Conservation (phyloP, 768 basidiomycete genomes). For the Trametes cingulata region DNA sequence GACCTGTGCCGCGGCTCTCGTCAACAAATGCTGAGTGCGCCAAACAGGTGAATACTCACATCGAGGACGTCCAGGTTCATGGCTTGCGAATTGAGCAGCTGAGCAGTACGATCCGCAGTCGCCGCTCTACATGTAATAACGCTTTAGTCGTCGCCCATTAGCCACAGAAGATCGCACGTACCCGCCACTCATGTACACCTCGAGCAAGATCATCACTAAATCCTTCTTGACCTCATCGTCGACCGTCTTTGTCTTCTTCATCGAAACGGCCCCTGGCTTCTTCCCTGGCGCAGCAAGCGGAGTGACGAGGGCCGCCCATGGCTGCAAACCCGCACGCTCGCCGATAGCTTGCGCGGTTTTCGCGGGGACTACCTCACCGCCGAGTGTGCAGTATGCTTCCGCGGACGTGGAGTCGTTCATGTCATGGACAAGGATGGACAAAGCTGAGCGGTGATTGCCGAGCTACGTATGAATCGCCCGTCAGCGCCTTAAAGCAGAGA, state of each 20-base stretch:
- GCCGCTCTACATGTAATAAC: conserved; percentile 41
- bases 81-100: conserved; percentile 78
- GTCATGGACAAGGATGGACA: conserved; percentile 66
- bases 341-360: conserved; percentile 55
- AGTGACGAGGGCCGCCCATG: conserved; percentile 54
- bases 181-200: conserved; percentile 83
- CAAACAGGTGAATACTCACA: conserved; percentile 44
- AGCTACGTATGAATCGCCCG: conserved; percentile 36
- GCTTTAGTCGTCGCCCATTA: not conserved
- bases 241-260: conserved; percentile 36
- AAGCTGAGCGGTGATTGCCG: conserved; percentile 59
- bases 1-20: conserved; percentile 42
- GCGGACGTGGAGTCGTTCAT: conserved; percentile 77
- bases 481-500: not conserved
- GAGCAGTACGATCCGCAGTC: conserved; percentile 59
- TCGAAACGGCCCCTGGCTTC: conserved; percentile 31
- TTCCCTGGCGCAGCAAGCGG: conserved; percentile 34
- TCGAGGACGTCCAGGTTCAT: conserved; percentile 75
- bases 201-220: conserved; percentile 68
- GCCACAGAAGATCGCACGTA: conserved; percentile 38
- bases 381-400: conserved; percentile 82
- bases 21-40: not conserved
- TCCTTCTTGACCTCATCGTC: conserved; percentile 53
- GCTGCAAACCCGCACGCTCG: conserved; percentile 48
- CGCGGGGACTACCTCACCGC: conserved; percentile 70